phyloP scores from a whole-genome alignment of 2,329 filamentous ascomycete genomes.

The Paecilomyces fulvus region DNA sequence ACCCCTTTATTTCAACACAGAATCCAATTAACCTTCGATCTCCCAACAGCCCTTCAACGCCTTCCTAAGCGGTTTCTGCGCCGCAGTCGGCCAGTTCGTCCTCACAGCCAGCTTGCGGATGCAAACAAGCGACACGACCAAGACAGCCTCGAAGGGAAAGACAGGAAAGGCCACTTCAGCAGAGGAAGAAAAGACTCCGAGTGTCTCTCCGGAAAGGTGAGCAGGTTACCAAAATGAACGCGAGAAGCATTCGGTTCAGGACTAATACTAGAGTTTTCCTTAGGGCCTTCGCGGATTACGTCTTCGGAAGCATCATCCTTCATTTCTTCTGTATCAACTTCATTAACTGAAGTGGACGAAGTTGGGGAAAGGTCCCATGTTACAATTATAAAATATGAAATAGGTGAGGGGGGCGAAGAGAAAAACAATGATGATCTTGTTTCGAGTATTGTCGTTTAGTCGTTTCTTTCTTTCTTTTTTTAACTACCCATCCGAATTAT shows the following conservation, averaged over 20 bases:
- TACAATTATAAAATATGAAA: neutral
- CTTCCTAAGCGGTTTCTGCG: slow-evolving; percentile 89
- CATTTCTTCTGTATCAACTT: slow-evolving; percentile 99
- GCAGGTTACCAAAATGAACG: slow-evolving; percentile 3
- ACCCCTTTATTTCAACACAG: neutral
- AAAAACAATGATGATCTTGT: neutral
- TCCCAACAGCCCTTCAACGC: slow-evolving; percentile 82
- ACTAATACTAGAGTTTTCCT: slow-evolving; percentile 1
- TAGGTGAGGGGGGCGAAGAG: neutral
- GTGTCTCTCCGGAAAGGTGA: slow-evolving; percentile 35
- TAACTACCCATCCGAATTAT: neutral
- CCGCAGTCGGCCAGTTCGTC: slow-evolving; percentile 95
- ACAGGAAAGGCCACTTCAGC: slow-evolving; percentile 14
- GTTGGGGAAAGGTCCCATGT: neutral
- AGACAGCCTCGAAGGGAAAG: slow-evolving; percentile 33
- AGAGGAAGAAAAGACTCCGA: slow-evolving; percentile 16
- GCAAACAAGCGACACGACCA: slow-evolving; percentile 62
- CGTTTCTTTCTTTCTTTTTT: neutral
- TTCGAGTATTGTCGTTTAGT: neutral
- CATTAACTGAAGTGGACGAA: slow-evolving; percentile 64
- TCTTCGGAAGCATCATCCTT: slow-evolving; percentile 88
- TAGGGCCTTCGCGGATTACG: slow-evolving; percentile 91
- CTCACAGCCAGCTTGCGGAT: slow-evolving; percentile 84
- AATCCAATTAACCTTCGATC: neutral
- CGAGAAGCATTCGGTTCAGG: neutral